Conservation (phyloP, 1,284 basidiomycete genomes). For the Gomphus sp. region DNA sequence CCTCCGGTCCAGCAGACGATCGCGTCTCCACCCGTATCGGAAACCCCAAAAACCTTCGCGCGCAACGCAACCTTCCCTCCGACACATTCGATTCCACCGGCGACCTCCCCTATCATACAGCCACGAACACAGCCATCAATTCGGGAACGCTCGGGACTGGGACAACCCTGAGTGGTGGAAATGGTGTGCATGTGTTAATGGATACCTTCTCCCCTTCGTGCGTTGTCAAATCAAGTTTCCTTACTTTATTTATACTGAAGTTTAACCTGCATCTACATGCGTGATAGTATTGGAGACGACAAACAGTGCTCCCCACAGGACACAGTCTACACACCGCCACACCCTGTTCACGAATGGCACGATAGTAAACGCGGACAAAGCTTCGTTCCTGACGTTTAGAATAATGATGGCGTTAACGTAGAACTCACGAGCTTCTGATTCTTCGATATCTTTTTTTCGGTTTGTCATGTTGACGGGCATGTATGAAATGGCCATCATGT, state of each 20-base stretch:
- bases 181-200: slow-evolving; percentile 1
- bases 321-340: background rate
- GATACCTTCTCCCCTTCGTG: slow-evolving; percentile 2
- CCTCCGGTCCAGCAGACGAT: background rate
- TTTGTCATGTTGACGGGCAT: background rate
- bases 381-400: background rate
- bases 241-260: background rate
- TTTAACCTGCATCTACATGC: background rate
- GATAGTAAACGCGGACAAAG: background rate
- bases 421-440: background rate
- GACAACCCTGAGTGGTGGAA: background rate
- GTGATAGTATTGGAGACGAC: background rate
- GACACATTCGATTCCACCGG: background rate
- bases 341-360: background rate
- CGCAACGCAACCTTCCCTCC: background rate
- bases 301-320: background rate
- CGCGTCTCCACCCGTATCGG: slow-evolving; percentile 1
- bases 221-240: background rate
- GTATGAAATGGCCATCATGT: background rate
- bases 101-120: background rate
- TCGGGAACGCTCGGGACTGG: background rate
- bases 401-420: background rate
- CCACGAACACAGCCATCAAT: background rate
- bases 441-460: background rate
- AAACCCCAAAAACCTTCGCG: background rate